Base-by-base conservation (phyloP, 2,329 filamentous ascomycete species). In the Aspergillus hortae region DNA sequence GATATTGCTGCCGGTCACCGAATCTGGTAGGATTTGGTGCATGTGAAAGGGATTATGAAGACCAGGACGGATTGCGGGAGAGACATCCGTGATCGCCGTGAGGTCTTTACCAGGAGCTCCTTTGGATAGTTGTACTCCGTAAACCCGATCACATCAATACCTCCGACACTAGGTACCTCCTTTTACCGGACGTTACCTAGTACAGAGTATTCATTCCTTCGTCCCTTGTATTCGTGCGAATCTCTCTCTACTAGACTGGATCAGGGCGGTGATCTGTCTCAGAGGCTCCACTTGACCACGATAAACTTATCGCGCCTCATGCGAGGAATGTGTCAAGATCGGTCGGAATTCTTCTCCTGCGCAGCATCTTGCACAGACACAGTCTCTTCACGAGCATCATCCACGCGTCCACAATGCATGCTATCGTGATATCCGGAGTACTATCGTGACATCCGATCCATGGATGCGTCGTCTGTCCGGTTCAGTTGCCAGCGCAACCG, bases 401-500 rank as follows among this genome's bases (percentile, higher is more conserved):
- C 40, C 17, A 17, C 17, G 19, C 4, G 11, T 19, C 15, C 4
- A 17, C 6, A 42, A 23, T 42, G 19, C 5, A 21, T 42, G 6
- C 14, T 12, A 27, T 44, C 42, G 19, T 19, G 19, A 19, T 3
- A 19, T 19, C 2, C 19, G 19, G 19, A 19, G 19, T 19, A 19
- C 19, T 19, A 19, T 19, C 19, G 19, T 17, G 15, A 12, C 6
- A 6, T 38, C 17, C 32, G 41, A 44, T 2, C 33, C 33, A 45
- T 50, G 48, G 41, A 45, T 25, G 23, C 12, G 35, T 35, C 19
- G 35, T 23, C 17, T 19, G 11, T 17, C 33, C 48, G n/a, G 21
- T 42, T 41, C 42, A 42, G 59, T 61, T 61, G 59, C 59, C 54
- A 46, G 52, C 50, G 59, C 59, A 61, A 61, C 59, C 53, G 36